Conservation (phyloP, 148 eudicot species). For the Agrostemma githago region DNA sequence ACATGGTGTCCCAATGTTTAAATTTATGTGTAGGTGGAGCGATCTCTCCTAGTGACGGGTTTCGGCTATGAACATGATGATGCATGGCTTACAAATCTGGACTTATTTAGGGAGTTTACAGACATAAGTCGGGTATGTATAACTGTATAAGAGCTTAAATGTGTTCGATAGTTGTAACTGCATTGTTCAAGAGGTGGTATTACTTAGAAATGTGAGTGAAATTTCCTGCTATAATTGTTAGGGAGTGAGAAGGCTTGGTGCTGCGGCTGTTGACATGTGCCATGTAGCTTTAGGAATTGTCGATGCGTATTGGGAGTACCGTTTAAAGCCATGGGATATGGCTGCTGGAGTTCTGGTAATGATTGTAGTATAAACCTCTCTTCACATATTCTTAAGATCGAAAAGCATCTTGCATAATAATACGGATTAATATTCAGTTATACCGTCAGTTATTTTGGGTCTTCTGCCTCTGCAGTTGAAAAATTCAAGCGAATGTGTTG, state of each 20-base stretch:
- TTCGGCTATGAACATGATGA: conserved; percentile 99
- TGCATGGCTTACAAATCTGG: conserved; percentile 86
- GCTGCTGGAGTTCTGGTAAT: conserved; percentile 99
- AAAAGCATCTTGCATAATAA: neutral
- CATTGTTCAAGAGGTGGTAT: neutral
- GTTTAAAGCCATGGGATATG: conserved; percentile 99
- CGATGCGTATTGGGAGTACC: conserved; percentile 97
- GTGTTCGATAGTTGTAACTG: neutral
- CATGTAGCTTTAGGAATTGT: conserved; percentile 93
- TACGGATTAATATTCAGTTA: neutral
- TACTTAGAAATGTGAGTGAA: conserved; percentile 2
- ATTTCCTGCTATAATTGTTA: conserved; percentile 21
- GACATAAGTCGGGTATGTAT: conserved; percentile 96
- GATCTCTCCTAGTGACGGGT: conserved; percentile 92
- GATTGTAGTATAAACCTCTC: neutral
- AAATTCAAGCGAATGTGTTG: neutral
- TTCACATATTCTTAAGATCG: neutral
- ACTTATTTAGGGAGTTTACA: conserved; percentile 90
- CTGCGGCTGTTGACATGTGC: conserved; percentile 99
- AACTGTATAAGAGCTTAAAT: conserved; percentile 34
- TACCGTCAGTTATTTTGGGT: neutral
- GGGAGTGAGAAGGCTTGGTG: conserved; percentile 99
- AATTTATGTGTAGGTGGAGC: conserved; percentile 55
- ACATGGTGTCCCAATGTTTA: neutral
- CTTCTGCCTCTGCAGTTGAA: neutral